Percentiles rank a stretch among this genome's conserved stretches.
Conservation (phyloP, 2,329 filamentous ascomycete species). For the Arthroderma sp. region DNA sequence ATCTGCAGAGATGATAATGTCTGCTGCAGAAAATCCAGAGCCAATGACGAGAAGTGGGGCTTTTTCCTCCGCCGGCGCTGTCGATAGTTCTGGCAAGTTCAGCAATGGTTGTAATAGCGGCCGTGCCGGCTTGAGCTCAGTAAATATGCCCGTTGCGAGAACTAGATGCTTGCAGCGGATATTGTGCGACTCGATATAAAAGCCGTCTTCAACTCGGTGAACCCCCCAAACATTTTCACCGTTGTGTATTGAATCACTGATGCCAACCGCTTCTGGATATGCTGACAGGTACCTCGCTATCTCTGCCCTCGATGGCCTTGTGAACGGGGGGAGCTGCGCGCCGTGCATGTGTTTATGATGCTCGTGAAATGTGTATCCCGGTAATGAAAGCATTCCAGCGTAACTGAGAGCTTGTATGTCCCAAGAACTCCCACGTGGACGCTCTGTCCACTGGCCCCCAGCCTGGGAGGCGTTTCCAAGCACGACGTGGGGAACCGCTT, state of each 20-base stretch:
- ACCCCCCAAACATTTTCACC: slow-evolving; percentile 31
- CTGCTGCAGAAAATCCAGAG: slow-evolving; percentile 50
- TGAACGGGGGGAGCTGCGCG: slow-evolving; percentile 36
- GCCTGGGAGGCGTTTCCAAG: slow-evolving; percentile 39
- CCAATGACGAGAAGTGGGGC: slow-evolving; percentile 43
- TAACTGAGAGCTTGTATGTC: slow-evolving; percentile 49
- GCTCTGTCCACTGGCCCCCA: slow-evolving; percentile 49
- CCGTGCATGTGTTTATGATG: slow-evolving; percentile 35
- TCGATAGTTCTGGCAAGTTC: slow-evolving; percentile 14
- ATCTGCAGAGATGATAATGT: slow-evolving; percentile 44
- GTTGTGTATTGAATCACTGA: slow-evolving; percentile 35
- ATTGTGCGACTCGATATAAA: slow-evolving; percentile 38
- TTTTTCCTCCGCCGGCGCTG: slow-evolving; percentile 5
- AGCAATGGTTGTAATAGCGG: slow-evolving; percentile 36
- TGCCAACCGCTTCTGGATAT: slow-evolving; percentile 42
- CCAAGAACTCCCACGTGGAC: slow-evolving; percentile 38
- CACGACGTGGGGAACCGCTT: slow-evolving; percentile 40
- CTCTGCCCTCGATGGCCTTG: slow-evolving; percentile 41
- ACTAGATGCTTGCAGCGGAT: slow-evolving; percentile 45
- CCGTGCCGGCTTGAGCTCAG: slow-evolving; percentile 39
- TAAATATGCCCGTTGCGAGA: slow-evolving; percentile 47
- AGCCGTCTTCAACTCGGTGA: slow-evolving; percentile 33
- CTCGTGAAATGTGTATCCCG: slow-evolving; percentile 44
- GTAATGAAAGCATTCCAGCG: slow-evolving; percentile 48
- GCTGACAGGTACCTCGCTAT: slow-evolving; percentile 43